These are phyloP conservation scores for Melampsora abietis-canadensis DNA, from an alignment of 1,284 basidiomycete species.

Conservation along the genomic window DNA sequence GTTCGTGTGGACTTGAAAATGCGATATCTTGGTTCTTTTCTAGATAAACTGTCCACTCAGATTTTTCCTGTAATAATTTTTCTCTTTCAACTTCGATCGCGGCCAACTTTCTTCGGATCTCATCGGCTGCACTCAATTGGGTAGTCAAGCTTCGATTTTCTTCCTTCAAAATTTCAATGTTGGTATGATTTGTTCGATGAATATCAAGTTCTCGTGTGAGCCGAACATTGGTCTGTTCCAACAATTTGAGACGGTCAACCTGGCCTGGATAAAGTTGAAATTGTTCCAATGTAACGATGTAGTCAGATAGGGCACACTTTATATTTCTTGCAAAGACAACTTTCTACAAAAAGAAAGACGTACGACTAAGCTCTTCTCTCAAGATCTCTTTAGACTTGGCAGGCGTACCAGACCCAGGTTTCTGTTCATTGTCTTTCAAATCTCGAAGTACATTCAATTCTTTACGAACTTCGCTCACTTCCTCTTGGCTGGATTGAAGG, in stretches of 20 bases:
- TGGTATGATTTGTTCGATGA: constrained; percentile 10
- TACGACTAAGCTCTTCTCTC: constrained; percentile 33
- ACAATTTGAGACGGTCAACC: constrained; percentile 32
- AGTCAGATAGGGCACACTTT: no score
- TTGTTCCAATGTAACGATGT: neutral
- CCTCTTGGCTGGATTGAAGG: constrained; percentile 4
- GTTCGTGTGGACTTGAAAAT: constrained; percentile 23
- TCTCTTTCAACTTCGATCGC: constrained; percentile 29
- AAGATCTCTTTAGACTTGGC: constrained; percentile 16
- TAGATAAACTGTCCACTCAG: constrained; percentile 38
- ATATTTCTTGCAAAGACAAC: neutral
- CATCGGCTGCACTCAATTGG: constrained; percentile 7
- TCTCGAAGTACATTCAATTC: constrained; percentile 2
- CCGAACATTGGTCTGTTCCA: constrained; percentile 25
- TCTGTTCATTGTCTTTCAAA: neutral
- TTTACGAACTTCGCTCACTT: constrained; percentile 22
- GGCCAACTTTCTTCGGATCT: constrained; percentile 24
- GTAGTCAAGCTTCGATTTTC: constrained; percentile 36
- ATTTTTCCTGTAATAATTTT: constrained; percentile 21
- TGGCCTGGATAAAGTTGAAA: constrained; percentile 1
- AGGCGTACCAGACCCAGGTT: constrained; percentile 7
- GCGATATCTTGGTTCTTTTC: constrained; percentile 14
- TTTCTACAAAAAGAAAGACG: neutral
- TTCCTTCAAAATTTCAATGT: constrained; percentile 36
- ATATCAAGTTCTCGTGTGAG: constrained; percentile 15